Conservation (phyloP, 768 basidiomycete genomes). For the Fistulinella prunicolor region DNA sequence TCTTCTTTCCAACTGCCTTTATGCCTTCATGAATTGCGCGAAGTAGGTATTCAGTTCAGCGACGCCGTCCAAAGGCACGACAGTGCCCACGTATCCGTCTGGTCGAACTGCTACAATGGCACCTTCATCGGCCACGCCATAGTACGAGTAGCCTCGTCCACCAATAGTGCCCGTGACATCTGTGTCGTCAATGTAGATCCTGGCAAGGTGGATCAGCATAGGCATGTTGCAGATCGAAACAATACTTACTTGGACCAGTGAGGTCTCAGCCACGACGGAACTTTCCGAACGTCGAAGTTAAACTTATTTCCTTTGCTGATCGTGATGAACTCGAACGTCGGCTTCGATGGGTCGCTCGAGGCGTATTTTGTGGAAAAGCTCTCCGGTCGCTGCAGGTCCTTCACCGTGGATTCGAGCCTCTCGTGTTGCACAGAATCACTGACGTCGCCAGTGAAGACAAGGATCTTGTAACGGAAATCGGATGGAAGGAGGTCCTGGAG, state of each 20-base stretch:
- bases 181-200: conserved; percentile 58
- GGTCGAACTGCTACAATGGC: conserved; percentile 30
- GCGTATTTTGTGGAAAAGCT: conserved; percentile 29
- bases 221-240: background rate
- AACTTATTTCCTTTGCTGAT: conserved; percentile 33
- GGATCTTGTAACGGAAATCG: conserved; percentile 48
- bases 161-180: conserved; percentile 45
- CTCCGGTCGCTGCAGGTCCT: conserved; percentile 22
- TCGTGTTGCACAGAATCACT: conserved; percentile 13
- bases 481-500: conserved; percentile 49
- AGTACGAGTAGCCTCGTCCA: conserved; percentile 54
- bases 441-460: conserved; percentile 44
- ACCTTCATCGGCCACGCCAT: conserved; percentile 39
- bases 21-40: conserved; percentile 40
- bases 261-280: conserved; percentile 33
- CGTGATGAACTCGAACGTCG: conserved; percentile 31
- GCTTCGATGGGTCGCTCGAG: conserved; percentile 15
- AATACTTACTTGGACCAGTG: conserved; percentile 43
- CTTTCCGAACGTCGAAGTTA: conserved; percentile 25
- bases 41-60: conserved; percentile 48
- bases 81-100: conserved; percentile 56
- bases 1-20: no score
- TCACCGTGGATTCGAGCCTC: conserved; percentile 26
- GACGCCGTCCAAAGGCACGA: conserved; percentile 44
- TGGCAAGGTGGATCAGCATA: conserved; percentile 22